Base-by-base conservation (phyloP, 768 basidiomycete species). In the Tylopilus balloui region DNA sequence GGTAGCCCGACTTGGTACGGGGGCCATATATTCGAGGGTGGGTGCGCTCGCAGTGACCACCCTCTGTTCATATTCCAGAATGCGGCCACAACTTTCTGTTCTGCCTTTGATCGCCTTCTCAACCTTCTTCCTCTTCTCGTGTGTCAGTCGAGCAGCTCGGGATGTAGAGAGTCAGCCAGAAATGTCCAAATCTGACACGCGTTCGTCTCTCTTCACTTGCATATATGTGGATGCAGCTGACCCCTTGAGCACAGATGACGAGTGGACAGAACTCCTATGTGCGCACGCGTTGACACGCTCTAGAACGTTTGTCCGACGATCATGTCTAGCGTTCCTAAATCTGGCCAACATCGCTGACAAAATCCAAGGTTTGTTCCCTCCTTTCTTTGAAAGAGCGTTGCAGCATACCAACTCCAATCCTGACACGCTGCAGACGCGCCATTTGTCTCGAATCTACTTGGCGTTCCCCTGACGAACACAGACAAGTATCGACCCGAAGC, bases 251-350 rank as follows among this genome's bases (percentile, higher is more conserved):
- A 29, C 25, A 57, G 47, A 12, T 6, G 24, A 42, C 4, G 15
- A 35, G 24, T 57, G 55, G 56, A 21, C 15, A 27, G 35, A 27
- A 12, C 6, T 47, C n/a, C 6, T 24, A 4, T 48, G 56, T 47
- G 15, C 21, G 46, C 19, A 35, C 15, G 5, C 12, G 14, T 0
- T 9, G 25, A 32, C 39, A 12, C 28, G 11, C 17, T 23, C n/a
- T 8, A 17, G 1, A 7, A 14, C 20, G 8, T 19, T 37, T 12
- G 8, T 42, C 28, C 45, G 35, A 52, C 12, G 9, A 14, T 34
- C 6, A 17, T 19, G 11, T 32, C 12, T 20, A 52, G 50, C 46
- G 0, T 19, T 17, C 4, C 12, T 59, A n/a, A 23, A 36, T 27
- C 39, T 25, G 2, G 11, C 19, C 42, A 43, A 47, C 12, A 21